Base-by-base conservation (phyloP, 2,329 filamentous ascomycete species). In the Fusarium nygamai region DNA sequence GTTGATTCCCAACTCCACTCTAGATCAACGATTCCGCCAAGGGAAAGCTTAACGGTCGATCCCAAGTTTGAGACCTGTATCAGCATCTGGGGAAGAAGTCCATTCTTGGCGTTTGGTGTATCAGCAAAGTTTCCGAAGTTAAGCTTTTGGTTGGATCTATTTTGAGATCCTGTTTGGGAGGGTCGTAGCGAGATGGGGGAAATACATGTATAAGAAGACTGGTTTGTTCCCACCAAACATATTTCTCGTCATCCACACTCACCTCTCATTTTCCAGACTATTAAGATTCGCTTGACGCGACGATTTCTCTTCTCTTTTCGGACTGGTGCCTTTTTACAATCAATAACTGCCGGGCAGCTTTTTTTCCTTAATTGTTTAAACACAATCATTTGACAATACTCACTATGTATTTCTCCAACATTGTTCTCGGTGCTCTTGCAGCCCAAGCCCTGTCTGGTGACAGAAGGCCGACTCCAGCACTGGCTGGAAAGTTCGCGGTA, bases 341-440 rank as follows among this genome's bases (percentile, higher is more conserved):
- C 12, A 38, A 29, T 17, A 22, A 59, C 66, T 70, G 67, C 67
- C 64, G 67, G 53, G 53, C 66, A 56, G 66, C 41, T 12, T 50
- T 59, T 33, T n/a, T 70, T 44, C 50, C 31, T n/a, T 65, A 53
- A 11, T 36, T 34, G 17, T 16, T 22, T 17, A 11, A 31, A 7
- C 8, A n/a, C 10, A 16, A 16, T 41, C 24, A 36, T 24, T 17
- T 3, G 16, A 9, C 3, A 24, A 4, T 16, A 41, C 19, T 34
- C 39, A 72, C 31, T 0, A 72, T 72, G 69, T 59, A 65, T 47
- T 61, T 72, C 20, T 53, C 69, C 27, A 73, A 72, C 24, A 46
- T 72, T 6, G 39, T 73, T 31, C 24, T 72, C 27, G 57, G 69
- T 24, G 31, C 71, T 16, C 64, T 72, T 1, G 64, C 69, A 20